Percentiles rank a stretch among this genome's conserved stretches.
phyloP scores from a whole-genome alignment of 2,329 filamentous ascomycete species.

The Aspergillus amoenus region DNA sequence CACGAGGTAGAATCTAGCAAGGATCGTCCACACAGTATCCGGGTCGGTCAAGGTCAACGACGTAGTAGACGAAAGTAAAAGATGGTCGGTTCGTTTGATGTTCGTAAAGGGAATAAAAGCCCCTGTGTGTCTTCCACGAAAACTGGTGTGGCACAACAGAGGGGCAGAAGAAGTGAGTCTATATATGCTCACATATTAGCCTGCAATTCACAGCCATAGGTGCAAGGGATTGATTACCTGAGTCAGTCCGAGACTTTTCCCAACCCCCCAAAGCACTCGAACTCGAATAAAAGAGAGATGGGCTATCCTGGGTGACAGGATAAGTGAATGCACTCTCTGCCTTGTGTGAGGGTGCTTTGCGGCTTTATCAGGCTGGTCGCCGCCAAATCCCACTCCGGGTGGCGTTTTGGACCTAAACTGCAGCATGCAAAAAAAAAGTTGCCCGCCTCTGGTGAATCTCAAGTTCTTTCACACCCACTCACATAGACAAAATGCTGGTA shows the following conservation, averaged over 20 bases:
- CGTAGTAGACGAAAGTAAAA: constrained; percentile 26
- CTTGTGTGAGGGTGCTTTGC: constrained; percentile 12
- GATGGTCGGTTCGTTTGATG: constrained; percentile 25
- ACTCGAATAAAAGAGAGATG: constrained; percentile 24
- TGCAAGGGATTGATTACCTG: constrained; percentile 17
- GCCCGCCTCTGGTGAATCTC: constrained; percentile 21
- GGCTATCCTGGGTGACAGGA: constrained; percentile 15
- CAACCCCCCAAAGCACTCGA: constrained; percentile 24
- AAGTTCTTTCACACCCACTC: constrained; percentile 9
- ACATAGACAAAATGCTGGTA: constrained; percentile 33
- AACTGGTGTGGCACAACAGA: constrained; percentile 30
- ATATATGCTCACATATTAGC: constrained; percentile 14
- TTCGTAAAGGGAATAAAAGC: constrained; percentile 1
- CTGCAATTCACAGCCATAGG: background rate
- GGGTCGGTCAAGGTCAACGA: background rate
- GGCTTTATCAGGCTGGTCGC: constrained; percentile 23
- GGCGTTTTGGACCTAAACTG: constrained; percentile 23
- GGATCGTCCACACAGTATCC: constrained; percentile 5
- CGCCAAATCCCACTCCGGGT: constrained; percentile 33
- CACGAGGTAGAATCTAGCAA: constrained; percentile 6
- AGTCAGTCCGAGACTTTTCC: constrained; percentile 10
- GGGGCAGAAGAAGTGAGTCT: constrained; percentile 30
- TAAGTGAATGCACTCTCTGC: constrained; percentile 15
- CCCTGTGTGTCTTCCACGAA: constrained; percentile 18
- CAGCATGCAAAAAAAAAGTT: constrained; percentile 41